phyloP scores from a whole-genome alignment of 352 stramenopile species.

The Phytophthora fragariae region DNA sequence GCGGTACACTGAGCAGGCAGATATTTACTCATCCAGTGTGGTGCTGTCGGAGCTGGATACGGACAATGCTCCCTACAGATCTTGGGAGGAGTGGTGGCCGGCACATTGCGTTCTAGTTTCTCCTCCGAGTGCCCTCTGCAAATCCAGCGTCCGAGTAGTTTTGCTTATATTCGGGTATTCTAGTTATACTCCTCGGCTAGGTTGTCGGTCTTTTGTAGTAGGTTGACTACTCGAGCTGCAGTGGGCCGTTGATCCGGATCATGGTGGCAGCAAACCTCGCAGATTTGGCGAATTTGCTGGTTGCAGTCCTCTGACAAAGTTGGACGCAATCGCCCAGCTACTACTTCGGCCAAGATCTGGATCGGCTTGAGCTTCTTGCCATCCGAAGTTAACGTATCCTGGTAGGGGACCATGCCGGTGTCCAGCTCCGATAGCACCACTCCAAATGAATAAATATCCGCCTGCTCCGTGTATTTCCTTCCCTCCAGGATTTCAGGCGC shows the following conservation, averaged over 20 bases:
- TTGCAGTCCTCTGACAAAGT: slow-evolving; percentile 46
- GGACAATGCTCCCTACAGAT: too few species aligned
- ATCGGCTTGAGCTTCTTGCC: slow-evolving; percentile 15
- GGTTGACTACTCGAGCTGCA: slow-evolving; percentile 16
- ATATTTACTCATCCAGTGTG: too few species aligned
- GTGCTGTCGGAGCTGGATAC: too few species aligned
- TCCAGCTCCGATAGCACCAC: not conserved
- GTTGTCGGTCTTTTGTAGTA: not conserved
- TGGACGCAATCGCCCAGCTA: slow-evolving; percentile 45
- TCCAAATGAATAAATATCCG: not conserved
- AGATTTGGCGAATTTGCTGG: slow-evolving; percentile 35
- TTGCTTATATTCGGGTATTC: not conserved
- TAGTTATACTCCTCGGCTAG: not conserved
- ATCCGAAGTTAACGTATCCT: not conserved
- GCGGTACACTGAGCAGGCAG: too few species aligned
- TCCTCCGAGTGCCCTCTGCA: slow-evolving; percentile 41
- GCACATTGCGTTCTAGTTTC: slow-evolving; percentile 54
- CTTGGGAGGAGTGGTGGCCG: too few species aligned
- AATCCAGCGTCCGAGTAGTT: slow-evolving; percentile 20
- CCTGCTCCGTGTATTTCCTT: not conserved
- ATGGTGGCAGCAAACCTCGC: slow-evolving; percentile 45
- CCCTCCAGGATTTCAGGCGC: not conserved
- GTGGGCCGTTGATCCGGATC: slow-evolving; percentile 40
- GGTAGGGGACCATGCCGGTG: not conserved
- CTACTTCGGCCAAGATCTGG: slow-evolving; percentile 45